Evolutionary conservation across 2,329 filamentous ascomycete genomes (phyloP), one percentile per base, ranked within the genome.

Genomic region (Ceratocystis smalleyi): DNA sequence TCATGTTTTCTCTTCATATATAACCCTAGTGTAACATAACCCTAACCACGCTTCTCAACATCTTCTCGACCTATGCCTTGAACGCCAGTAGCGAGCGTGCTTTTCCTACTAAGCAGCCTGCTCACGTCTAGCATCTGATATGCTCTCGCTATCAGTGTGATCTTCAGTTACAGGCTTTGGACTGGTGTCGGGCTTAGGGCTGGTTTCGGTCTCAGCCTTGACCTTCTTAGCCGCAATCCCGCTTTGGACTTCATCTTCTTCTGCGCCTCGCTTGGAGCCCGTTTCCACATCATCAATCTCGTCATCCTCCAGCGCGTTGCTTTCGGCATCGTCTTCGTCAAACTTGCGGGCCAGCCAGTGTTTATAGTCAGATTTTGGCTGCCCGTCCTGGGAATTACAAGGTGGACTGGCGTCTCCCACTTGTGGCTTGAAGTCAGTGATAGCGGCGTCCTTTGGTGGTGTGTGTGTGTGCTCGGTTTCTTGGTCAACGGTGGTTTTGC

Each of bases 381-480:
- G 78, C 59, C 77, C 76, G n/a, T 80, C 69, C 45, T 75, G 32
- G 30, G 54, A n/a, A 35, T 57, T 17, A n/a, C 19, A 35, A 8
- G 54, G n/a, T 17, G 54, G 72, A 43, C 70, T 71, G 49, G 73
- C 76, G 17, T 72, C 75, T 63, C 74, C 76, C 62, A 68, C 75
- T 74, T 89, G 91, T 8, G 88, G 85, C 0, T 94, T 94, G 68
- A 89, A 87, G 72, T 99, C 94, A 69, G 89, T 85, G 66, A 15
- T 40, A 40, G 91, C 84, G 3, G 91, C 92, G 61, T 97, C 87
- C 69, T 89, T 81, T 35, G 89, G 84, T 0, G 94, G 94, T 0
- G 92, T 92, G 49, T 90, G 81, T 0, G 88, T 90, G 74, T 95
- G 90, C 4, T 91, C 89, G 62, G 84, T 79, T 66, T 89, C 86